Conservation (phyloP, 257 asterid species). For the Scutellaria galericulata region DNA sequence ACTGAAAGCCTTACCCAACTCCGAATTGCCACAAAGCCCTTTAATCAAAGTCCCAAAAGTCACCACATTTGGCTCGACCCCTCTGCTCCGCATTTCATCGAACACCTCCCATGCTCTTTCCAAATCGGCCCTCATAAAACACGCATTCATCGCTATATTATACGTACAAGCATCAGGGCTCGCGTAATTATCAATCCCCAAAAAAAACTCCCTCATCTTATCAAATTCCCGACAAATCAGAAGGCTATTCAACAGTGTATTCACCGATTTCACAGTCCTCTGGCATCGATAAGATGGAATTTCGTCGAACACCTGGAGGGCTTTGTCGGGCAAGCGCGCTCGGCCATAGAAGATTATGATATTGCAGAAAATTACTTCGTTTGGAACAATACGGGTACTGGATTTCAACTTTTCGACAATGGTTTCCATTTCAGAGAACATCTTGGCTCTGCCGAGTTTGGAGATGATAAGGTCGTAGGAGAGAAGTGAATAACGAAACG, state of each 20-base stretch:
- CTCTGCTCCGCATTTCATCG: conserved; percentile 65
- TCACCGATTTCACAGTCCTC: conserved; percentile 65
- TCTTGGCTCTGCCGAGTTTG: conserved; percentile 77
- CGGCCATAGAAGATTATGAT: conserved; percentile 65
- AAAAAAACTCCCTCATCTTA: conserved; percentile 49
- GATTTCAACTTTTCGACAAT: conserved; percentile 50
- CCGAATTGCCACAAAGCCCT: conserved; percentile 51
- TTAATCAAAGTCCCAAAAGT: conserved; percentile 76
- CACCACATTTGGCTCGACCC: conserved; percentile 62
- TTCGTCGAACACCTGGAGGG: conserved; percentile 60
- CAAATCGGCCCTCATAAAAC: conserved; percentile 47
- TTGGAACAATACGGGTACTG: conserved; percentile 57
- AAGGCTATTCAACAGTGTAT: conserved; percentile 61
- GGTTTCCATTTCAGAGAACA: conserved; percentile 69
- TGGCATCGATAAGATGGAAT: conserved; percentile 62
- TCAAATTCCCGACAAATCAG: conserved; percentile 55
- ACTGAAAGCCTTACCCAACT: conserved; percentile 49
- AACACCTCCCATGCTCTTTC: conserved; percentile 54
- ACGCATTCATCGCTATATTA: conserved; percentile 61
- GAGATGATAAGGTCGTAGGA: conserved; percentile 82
- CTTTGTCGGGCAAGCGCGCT: conserved; percentile 60
- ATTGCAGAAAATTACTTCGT: conserved; percentile 71
- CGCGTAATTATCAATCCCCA: conserved; percentile 45
- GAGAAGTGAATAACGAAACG: conserved; percentile 65
- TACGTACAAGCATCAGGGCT: conserved; percentile 69